Base-by-base conservation (phyloP, 805 yeast species). In the Pichia californica region DNA sequence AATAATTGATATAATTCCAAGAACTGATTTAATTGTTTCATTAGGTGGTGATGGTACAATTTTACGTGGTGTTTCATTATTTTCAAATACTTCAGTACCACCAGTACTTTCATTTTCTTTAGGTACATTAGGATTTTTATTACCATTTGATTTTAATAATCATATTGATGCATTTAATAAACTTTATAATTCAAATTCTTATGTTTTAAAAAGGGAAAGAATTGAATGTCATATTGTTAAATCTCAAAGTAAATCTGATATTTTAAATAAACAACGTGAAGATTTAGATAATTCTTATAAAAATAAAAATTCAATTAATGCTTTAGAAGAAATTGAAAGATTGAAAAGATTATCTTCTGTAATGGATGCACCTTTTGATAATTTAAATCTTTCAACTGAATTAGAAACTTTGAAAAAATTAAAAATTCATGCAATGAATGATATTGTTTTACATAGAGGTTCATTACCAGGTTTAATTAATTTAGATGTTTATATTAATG, bases 1-100 rank as follows among this genome's bases (percentile, higher is more conserved):
- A 4, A 61, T 62, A 15, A 63, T 68, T 10, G 83, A 79, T 9
- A 76, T 88, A 34, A 71, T 77, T 1, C 53, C 67, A 10, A 84
- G 79, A 52, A 76, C 95, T 0, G 98, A 89, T 57, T 61, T 89
- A 34, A 66, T 89, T 31, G 88, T 89, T 8, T 84, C 96, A 0
- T 63, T 89, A 31, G 98, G 98, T n/a, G 98, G 98, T 16, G 98
- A 89, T 62, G 98, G 98, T 5, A 89, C 97, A 0, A 87, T 88
- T 43, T 62, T 89, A 35, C 74, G 89, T 43, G 95, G 91, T 0
- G 91, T 88, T 0, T 79, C 93, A 5, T 67, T 79, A 53, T 89
- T 89, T 57, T 78, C 82, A 43, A 77, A 79, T 55, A 70, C 70
- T 9, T 69, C 67, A 27, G 93, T 87, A 4, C 98, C 98, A 1